These are phyloP conservation scores for Ramicandelaber brevisporus DNA, from an alignment of 192 early-diverging fungal genomes.

Conservation along the genomic window DNA sequence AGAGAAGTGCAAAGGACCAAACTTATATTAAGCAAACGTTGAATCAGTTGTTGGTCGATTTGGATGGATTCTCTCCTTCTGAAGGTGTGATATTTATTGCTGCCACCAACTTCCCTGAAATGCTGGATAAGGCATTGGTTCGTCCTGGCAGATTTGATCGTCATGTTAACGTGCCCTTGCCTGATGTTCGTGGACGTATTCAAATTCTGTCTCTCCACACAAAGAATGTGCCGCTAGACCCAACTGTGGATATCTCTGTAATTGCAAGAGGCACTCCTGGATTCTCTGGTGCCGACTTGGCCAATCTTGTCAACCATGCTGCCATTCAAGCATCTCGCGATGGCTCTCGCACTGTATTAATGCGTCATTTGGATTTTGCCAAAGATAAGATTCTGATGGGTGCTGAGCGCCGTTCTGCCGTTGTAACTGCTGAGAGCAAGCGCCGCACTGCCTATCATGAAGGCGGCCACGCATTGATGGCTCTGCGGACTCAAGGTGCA, in stretches of 20 bases:
- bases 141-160: constrained; percentile 96
- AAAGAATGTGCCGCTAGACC: constrained; percentile 43
- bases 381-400: constrained; percentile 99
- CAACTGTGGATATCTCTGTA: constrained; percentile 48
- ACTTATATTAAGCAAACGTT: constrained; percentile 95
- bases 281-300: constrained; percentile 97
- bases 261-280: constrained; percentile 94
- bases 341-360: constrained; percentile 35
- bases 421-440: constrained; percentile 72
- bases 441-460: constrained; percentile 92
- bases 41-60: constrained; percentile 94
- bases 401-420: constrained; percentile 73
- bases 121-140: constrained; percentile 87
- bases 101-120: constrained; percentile 93
- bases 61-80: constrained; percentile 92
- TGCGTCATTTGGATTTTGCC: constrained; percentile 80
- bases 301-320: constrained; percentile 92
- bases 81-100: constrained; percentile 97
- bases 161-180: constrained; percentile 74
- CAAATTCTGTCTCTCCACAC: constrained; percentile 82
- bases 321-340: constrained; percentile 85
- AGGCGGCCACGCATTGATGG: constrained; percentile 89
- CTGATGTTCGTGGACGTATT: constrained; percentile 87
- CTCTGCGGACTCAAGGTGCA: constrained; percentile 82
- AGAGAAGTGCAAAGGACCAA: constrained; percentile 80